Percentiles rank a stretch among this genome's conserved stretches.
phyloP scores from a whole-genome alignment of 1,284 basidiomycete genomes.

The Cutaneotrichosporon arboriforme region DNA sequence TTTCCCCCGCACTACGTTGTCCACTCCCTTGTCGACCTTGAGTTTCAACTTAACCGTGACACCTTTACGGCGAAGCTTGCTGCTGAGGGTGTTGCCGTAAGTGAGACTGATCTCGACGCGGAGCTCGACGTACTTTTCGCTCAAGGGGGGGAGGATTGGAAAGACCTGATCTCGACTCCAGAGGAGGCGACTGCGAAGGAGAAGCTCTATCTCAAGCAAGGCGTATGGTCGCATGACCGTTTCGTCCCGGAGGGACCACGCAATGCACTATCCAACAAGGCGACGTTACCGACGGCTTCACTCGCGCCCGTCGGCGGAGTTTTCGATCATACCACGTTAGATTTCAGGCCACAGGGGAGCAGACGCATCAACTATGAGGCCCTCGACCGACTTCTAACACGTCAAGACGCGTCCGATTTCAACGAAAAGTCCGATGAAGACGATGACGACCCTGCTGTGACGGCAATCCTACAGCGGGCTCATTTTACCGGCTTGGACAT shows the following conservation, averaged over 20 bases:
- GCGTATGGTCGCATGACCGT: slow-evolving; percentile 2
- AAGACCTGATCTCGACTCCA: neutral
- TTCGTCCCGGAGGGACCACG: slow-evolving; percentile 3
- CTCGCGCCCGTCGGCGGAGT: no score
- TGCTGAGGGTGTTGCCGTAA: neutral
- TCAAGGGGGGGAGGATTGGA: slow-evolving; percentile 5
- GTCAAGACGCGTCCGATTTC: neutral
- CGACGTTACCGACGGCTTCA: no score
- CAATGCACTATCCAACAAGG: no score
- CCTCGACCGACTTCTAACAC: neutral
- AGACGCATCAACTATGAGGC: slow-evolving; percentile 8
- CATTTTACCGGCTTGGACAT: no score
- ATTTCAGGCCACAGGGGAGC: neutral
- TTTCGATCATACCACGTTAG: no score
- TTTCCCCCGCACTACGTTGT: slow-evolving; percentile 28
- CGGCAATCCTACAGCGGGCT: no score
- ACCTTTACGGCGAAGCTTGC: neutral
- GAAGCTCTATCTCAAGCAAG: neutral
- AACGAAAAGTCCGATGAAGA: neutral
- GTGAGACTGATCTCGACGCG: slow-evolving; percentile 8
- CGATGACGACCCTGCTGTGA: neutral
- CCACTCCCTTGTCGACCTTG: slow-evolving; percentile 21
- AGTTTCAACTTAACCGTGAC: slow-evolving; percentile 8
- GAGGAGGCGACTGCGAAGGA: slow-evolving; percentile 6
- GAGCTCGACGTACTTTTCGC: slow-evolving; percentile 20